phyloP scores from a whole-genome alignment of 2,329 filamentous ascomycete genomes.

The Cordyceps pruinosa region DNA sequence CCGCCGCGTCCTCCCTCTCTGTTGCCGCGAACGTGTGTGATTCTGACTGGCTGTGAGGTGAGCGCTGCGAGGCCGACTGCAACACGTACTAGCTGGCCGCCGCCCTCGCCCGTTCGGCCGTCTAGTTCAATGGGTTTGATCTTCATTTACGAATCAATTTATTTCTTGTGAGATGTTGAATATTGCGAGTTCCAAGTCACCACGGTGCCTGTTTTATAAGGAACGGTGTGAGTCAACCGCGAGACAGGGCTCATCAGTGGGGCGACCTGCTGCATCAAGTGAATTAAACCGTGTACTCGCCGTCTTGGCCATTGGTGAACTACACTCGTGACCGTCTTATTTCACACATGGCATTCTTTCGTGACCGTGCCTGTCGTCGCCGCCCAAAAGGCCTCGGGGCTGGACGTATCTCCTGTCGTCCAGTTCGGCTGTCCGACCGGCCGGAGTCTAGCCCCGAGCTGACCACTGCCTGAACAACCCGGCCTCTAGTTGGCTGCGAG shows the following conservation, averaged over 20 bases:
- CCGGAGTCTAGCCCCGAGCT: not conserved
- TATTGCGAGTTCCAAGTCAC: not conserved
- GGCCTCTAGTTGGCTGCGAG: not conserved
- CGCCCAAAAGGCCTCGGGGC: not conserved
- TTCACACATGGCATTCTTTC: not conserved
- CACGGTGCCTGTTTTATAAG: not conserved
- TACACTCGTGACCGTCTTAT: not conserved
- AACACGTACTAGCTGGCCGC: constrained; percentile 53
- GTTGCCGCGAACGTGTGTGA: constrained; percentile 51
- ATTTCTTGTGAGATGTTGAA: not conserved
- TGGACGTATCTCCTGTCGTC: not conserved
- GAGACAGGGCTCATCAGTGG: not conserved
- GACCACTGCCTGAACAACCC: not conserved
- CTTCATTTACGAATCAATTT: not conserved
- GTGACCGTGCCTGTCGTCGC: not conserved
- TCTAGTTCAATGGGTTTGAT: constrained; percentile 42
- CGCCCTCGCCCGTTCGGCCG: constrained; percentile 53
- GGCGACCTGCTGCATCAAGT: not conserved
- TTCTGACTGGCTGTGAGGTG: constrained; percentile 44
- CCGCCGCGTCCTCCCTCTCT: constrained; percentile 26
- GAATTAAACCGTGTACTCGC: not conserved
- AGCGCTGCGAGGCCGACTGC: constrained; percentile 51
- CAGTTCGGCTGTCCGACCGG: not conserved
- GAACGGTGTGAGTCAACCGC: constrained; percentile 8
- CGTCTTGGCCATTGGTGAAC: not conserved